Base-by-base conservation (phyloP, 352 stramenopile genomes). In the Peronosclerospora sorghi region DNA sequence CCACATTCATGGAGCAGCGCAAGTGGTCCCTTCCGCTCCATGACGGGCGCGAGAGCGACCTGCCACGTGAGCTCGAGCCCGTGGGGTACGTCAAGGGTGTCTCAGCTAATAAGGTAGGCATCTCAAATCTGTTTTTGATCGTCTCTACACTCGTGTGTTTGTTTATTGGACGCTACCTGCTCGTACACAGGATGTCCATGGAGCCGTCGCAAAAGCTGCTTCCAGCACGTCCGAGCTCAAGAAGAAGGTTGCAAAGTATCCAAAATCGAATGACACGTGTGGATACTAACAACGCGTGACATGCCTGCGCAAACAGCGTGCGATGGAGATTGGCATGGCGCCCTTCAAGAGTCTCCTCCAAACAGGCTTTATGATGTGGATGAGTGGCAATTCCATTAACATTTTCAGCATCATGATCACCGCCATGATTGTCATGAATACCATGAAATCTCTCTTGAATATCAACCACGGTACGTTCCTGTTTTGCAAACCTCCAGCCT, bases 401-500 rank as follows among this genome's bases (percentile, higher is more conserved):
- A 97, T 97, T 50, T 96, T 96, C 60, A 94, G 78, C 48, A 96
- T 96, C 65, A 96, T 96, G 86, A 88, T 96, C 62, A 95, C 81
- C 5, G 85, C 65, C 45, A 95, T 95, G 83, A 91, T 93, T 54
- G 62, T 96, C 43, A 86, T 92, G 69, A 95, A 93, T 62, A 94
- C 85, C 8, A 49, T 89, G 62, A 95, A 95, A 69, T 87, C 82
- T 23, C 66, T 96, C 46, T 82, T 95, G 43, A 82, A 79, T 47
- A 73, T 94, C 36, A 68, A 84, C 46, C 65, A 54, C 19, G 69
- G 70, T 83, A 46, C 35, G 57, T 20, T 19, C 10, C 21, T 13
- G 5, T 13, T 21, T 15, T 21, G 18, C 26, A n/a, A 21, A n/a
- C n/a, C n/a, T n/a, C n/a, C n/a, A n/a, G n/a, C n/a, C n/a, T n/a